Evolutionary conservation across 495 filamentous ascomycete species (phyloP), one percentile per base, ranked within the genome.

Genomic region (Massariosphaeria phaeospora): DNA sequence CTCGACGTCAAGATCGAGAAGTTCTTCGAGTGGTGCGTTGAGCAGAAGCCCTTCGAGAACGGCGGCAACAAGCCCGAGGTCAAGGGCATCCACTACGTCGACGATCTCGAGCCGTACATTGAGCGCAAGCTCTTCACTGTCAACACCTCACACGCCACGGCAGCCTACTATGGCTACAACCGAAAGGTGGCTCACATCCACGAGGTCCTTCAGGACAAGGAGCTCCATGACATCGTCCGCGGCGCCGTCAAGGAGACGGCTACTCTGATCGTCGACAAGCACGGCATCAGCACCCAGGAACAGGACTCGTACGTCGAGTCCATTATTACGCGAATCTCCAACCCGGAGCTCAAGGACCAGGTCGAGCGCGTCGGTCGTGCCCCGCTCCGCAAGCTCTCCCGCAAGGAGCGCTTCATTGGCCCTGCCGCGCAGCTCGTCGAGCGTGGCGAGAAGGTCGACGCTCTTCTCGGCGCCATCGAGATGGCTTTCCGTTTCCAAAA

Each of bases 41-140:
- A 98, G 64, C 69, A 78, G 65, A 83, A 79, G 2, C 91, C 89
- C 0, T 96, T 95, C 73, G 55, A 59, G 39, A 73, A 79, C 48
- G 73, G 78, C 34, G 67, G 71, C 29, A 75, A 75, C 30, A 80
- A 80, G 52, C 89, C 88, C 1, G 72, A 82, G 30, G 88, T 98
- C 68, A 70, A 90, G 48, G 93, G 91, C 43, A 84, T 98, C 67
- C 83, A 91, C 69, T 94, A 86, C 82, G 94, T 96, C 39, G 83
- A 88, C 59, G 80, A 96, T 75, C 79, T 98, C 21, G 77, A 81
- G 66, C 93, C 93, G 46, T 98, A 89, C 77, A 96, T 97, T 66
- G 91, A 98, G 81, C 91, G 93, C 72, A 98, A 98, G 76, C 83
- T 98, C 55, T 98, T 88, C 78, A 98, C 93, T 15, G 93, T 98